Evolutionary conservation across 2,329 filamentous ascomycete species (phyloP).

Genomic region (Claviceps monticola): DNA sequence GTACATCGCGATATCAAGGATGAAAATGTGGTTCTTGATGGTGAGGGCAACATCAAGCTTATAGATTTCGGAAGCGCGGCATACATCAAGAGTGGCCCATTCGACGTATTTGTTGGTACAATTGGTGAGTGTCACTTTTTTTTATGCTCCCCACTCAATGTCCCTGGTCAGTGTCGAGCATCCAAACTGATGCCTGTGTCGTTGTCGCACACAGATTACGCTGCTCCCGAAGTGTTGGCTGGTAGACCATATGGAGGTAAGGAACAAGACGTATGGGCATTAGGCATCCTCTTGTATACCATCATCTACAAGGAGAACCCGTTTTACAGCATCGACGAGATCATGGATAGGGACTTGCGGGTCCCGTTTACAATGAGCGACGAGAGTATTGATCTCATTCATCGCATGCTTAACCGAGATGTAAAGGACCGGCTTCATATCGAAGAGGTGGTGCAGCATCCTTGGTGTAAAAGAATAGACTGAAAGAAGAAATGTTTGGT

Average conservation of each 20-base stretch:
- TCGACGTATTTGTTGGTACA: slow-evolving; percentile 97
- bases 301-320: slow-evolving; percentile 99
- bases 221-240: slow-evolving; percentile 91
- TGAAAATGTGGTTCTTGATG: slow-evolving; percentile 92
- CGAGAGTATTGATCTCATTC: slow-evolving; percentile 81
- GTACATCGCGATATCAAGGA: slow-evolving; percentile 99
- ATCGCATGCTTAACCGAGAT: slow-evolving; percentile 84
- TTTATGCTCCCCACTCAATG: neutral
- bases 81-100: slow-evolving; percentile 95
- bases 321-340: slow-evolving; percentile 98
- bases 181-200: neutral
- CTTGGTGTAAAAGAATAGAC: slow-evolving; percentile 45
- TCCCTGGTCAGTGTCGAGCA: neutral
- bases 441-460: slow-evolving; percentile 71
- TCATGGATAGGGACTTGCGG: slow-evolving; percentile 90
- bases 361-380: slow-evolving; percentile 83
- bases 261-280: slow-evolving; percentile 95
- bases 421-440: slow-evolving; percentile 76
- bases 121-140: slow-evolving; percentile 60
- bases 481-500: neutral
- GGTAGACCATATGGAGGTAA: slow-evolving; percentile 87
- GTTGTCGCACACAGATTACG: slow-evolving; percentile 58
- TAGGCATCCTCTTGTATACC: slow-evolving; percentile 93
- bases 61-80: slow-evolving; percentile 97
- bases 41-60: slow-evolving; percentile 88